Evolutionary conservation across 1,284 basidiomycete species (phyloP).

Genomic region (Singerocomus rubriflavus): DNA sequence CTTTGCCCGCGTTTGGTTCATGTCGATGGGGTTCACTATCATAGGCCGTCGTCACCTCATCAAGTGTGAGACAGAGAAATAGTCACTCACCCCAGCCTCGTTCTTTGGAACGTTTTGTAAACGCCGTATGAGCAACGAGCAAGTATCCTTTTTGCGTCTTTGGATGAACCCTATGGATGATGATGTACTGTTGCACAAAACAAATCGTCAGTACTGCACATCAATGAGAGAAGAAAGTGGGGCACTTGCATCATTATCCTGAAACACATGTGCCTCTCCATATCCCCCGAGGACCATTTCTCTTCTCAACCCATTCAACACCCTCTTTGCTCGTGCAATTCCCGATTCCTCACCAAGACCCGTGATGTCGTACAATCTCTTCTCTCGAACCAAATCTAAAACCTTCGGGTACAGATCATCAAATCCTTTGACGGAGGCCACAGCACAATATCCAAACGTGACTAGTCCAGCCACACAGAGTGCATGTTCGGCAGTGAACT

Average conservation of each 20-base stretch:
- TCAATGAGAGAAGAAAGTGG: slow-evolving; percentile 29
- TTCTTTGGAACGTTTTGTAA: slow-evolving; percentile 73
- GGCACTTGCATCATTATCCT: slow-evolving; percentile 82
- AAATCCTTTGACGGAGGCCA: slow-evolving; percentile 93
- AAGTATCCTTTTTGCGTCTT: slow-evolving; percentile 89
- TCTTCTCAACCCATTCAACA: slow-evolving; percentile 82
- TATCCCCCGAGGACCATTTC: slow-evolving; percentile 86
- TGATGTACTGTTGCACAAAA: slow-evolving; percentile 63
- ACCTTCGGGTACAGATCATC: slow-evolving; percentile 95
- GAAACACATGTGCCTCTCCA: slow-evolving; percentile 91
- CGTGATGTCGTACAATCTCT: slow-evolving; percentile 69
- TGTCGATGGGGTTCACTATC: slow-evolving; percentile 77
- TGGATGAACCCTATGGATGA: slow-evolving; percentile 88
- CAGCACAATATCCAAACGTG: slow-evolving; percentile 81
- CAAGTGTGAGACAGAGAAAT: not conserved
- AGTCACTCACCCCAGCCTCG: slow-evolving; percentile 64
- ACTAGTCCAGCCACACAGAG: slow-evolving; percentile 89
- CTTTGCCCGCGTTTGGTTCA: slow-evolving; percentile 73
- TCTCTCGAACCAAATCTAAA: slow-evolving; percentile 83
- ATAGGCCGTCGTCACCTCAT: not conserved
- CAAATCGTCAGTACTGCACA: slow-evolving; percentile 4
- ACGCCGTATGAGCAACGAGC: slow-evolving; percentile 87
- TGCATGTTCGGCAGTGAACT: slow-evolving; percentile 89
- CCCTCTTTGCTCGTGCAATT: slow-evolving; percentile 78
- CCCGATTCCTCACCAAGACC: slow-evolving; percentile 56